phyloP scores from a whole-genome alignment of 2,329 filamentous ascomycete species.

The Colletotrichum musae region DNA sequence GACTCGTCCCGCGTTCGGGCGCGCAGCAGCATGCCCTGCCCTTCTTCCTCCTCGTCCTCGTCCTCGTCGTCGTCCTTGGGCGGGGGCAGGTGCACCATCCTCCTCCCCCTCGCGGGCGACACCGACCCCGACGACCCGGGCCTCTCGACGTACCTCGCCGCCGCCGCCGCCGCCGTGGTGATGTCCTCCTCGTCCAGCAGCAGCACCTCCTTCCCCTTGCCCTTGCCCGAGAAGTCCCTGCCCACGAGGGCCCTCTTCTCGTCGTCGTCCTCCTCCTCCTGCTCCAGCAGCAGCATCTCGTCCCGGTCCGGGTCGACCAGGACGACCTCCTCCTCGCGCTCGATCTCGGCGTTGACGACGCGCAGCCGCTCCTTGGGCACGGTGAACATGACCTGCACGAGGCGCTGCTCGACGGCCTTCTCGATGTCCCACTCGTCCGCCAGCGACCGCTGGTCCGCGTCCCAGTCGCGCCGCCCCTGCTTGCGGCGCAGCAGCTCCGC shows the following conservation, averaged over 20 bases:
- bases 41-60: too few relatives aligned
- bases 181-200: background rate
- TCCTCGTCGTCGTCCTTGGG: constrained; percentile 31
- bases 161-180: background rate
- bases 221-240: constrained; percentile 26
- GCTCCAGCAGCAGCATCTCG: constrained; percentile 5
- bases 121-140: constrained; percentile 16
- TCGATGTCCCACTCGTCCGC: constrained; percentile 84
- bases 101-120: constrained; percentile 36
- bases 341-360: constrained; percentile 86
- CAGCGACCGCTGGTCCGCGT: constrained; percentile 67
- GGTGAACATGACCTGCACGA: constrained; percentile 92
- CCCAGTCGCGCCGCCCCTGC: constrained; percentile 70
- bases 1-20: constrained; percentile 38
- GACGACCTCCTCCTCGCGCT: constrained; percentile 58
- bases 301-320: constrained; percentile 58
- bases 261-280: constrained; percentile 2
- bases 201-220: constrained; percentile 33
- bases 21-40: too few relatives aligned
- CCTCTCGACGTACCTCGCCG: constrained; percentile 27
- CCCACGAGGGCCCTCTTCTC: constrained; percentile 24
- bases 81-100: constrained; percentile 40
- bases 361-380: constrained; percentile 88
- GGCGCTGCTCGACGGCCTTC: constrained; percentile 76
- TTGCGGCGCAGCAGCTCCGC: constrained; percentile 65